Evolutionary conservation across 192 early-diverging fungal genomes (phyloP), one percentile per base, ranked within the genome.

Genomic region (Podila epicladia): DNA sequence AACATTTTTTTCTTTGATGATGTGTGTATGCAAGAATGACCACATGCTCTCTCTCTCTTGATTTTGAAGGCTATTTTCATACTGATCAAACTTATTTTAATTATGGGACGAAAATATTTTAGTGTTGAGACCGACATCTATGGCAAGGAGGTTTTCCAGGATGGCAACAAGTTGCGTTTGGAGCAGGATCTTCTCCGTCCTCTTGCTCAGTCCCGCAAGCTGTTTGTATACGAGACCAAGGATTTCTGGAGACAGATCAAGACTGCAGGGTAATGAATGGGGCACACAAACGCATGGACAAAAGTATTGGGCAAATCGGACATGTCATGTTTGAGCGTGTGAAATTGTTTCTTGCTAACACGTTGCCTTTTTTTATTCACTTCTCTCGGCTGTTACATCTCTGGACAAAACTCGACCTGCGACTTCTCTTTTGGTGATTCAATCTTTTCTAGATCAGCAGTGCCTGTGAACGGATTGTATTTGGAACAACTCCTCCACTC

Each of bases 231-330:
- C 83, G 89, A 94, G 65, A 94, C 91, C 61, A 90, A 90, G 49
- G 92, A 94, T 67, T 96, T 97, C 77, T 99, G 98, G 98, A 94
- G 95, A 80, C 95, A 97, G 83, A 94, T 99, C 84, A 99, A 99
- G 82, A 96, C 96, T 28, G 95, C 95, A 32, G 90, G 87, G 89
- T 89, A 89, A 77, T 32, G 24, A 53, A 2, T 41, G 7, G 66
- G 6, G 29, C 38, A 22, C 1, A n/a, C 32, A 2, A 9, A 35
- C 4, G 8, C 32, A 26, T 37, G 45, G 26, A 32, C 17, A 53
- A 66, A 26, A 45, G 17, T 15, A 45, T 33, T 2, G 33, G 33
- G 12, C 38, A 41, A 9, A 41, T 12, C 8, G 41, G 41, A 45
- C 11, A 45, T 4, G 13, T 45, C 41, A 45, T 2, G 8, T 37